phyloP scores from a whole-genome alignment of 1,284 basidiomycete species.

The Sporisorium exsertum region DNA sequence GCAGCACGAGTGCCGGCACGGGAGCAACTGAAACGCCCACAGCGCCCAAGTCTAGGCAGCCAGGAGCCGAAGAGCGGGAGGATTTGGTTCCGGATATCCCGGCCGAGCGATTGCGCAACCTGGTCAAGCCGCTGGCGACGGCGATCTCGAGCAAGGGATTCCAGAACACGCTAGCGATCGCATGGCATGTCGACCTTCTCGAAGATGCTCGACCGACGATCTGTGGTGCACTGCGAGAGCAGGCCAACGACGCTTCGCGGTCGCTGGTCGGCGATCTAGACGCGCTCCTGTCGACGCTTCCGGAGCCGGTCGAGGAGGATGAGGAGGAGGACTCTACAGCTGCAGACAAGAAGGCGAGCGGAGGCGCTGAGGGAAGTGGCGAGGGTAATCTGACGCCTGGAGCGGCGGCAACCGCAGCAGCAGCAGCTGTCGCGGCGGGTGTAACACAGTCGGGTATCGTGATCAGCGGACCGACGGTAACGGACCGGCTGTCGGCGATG shows the following conservation, averaged over 20 bases:
- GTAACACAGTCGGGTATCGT: constrained; percentile 37
- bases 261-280: constrained; percentile 60
- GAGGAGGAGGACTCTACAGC: constrained; percentile 41
- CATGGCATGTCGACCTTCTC: constrained; percentile 59
- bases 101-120: constrained; percentile 55
- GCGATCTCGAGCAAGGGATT: constrained; percentile 65
- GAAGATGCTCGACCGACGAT: constrained; percentile 61
- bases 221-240: constrained; percentile 56
- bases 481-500: constrained; percentile 38
- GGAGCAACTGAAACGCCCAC: background rate
- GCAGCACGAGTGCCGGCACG: constrained; percentile 4
- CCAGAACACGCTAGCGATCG: constrained; percentile 67
- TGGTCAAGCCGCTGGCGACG: constrained; percentile 65
- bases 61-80: constrained; percentile 8
- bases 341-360: constrained; percentile 16
- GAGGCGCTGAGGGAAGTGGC: background rate
- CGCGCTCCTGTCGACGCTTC: constrained; percentile 56
- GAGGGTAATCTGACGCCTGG: constrained; percentile 19
- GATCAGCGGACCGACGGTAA: constrained; percentile 42
- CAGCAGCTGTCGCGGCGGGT: constrained; percentile 26
- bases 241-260: constrained; percentile 58
- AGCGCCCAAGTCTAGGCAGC: background rate
- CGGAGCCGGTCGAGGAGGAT: constrained; percentile 43
- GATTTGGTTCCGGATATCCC: constrained; percentile 44
- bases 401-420: constrained; percentile 25